Evolutionary conservation across 106 monocot genomes (phyloP).

Genomic region (Vanilla planifolia): DNA sequence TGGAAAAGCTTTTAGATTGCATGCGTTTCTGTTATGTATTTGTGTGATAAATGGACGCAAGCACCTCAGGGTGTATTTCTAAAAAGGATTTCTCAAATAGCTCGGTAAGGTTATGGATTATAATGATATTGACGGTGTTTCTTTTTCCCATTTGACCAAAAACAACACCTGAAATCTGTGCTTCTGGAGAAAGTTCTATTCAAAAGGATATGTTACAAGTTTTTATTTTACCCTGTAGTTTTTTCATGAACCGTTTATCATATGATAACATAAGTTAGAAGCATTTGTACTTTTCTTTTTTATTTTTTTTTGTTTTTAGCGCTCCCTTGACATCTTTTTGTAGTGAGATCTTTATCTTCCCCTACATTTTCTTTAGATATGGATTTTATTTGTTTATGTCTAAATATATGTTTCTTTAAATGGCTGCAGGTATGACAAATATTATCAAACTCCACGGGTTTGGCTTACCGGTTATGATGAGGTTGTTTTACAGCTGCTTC

Average conservation of each 20-base stretch:
- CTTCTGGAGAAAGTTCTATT: slow-evolving; percentile 1
- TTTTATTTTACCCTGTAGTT: neutral
- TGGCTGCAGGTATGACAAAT: slow-evolving; percentile 88
- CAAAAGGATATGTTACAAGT: neutral
- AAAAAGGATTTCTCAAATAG: neutral
- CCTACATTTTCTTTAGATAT: neutral
- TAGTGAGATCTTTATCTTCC: slow-evolving; percentile 1
- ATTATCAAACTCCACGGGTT: slow-evolving; percentile 98
- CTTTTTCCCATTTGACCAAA: neutral
- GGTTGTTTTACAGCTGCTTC: slow-evolving; percentile 23
- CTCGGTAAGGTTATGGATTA: neutral
- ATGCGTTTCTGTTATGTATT: too few relatives aligned
- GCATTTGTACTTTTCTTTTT: neutral
- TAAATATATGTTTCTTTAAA: neutral
- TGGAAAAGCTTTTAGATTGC: too few relatives aligned
- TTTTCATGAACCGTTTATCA: neutral
- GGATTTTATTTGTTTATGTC: neutral
- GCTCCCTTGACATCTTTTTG: neutral
- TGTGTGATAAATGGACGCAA: too few relatives aligned
- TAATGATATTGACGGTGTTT: neutral
- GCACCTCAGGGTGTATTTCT: too few relatives aligned
- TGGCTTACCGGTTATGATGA: slow-evolving; percentile 99
- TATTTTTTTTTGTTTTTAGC: neutral
- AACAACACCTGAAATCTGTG: neutral
- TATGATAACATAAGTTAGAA: neutral